These are phyloP conservation scores for Nannizziopsis barbatae DNA, from an alignment of 2,329 filamentous ascomycete species.

Conservation along the genomic window DNA sequence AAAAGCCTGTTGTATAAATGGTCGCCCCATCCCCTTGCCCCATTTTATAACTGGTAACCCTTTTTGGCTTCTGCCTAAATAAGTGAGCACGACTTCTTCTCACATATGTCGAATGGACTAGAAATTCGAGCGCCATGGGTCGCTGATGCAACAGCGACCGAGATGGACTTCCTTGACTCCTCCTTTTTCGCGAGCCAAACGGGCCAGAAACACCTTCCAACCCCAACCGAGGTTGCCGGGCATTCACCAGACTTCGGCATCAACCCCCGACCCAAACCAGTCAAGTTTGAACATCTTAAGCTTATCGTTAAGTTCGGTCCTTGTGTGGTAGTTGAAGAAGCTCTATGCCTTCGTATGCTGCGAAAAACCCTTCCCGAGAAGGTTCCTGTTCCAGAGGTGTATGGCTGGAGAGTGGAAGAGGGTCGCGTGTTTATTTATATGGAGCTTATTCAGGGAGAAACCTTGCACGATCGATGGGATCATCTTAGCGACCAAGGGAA, in stretches of 20 bases:
- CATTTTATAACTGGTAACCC: no score
- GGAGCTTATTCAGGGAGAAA: constrained; percentile 23
- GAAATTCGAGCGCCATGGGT: constrained; percentile 7
- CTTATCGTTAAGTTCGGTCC: constrained; percentile 22
- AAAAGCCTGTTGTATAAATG: no score
- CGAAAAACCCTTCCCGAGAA: constrained; percentile 14
- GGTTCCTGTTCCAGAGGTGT: constrained; percentile 30
- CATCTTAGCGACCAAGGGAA: constrained; percentile 13
- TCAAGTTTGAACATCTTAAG: constrained; percentile 17
- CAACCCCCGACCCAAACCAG: constrained; percentile 9
- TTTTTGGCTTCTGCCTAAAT: no score
- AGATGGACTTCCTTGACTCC: constrained; percentile 21
- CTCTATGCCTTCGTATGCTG: constrained; percentile 20
- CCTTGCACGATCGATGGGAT: constrained; percentile 22
- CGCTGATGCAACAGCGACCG: constrained; percentile 7
- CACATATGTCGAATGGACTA: constrained; percentile 6
- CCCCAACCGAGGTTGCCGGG: constrained; percentile 17
- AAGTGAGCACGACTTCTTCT: no score
- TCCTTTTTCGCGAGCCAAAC: constrained; percentile 20
- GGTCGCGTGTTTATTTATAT: constrained; percentile 25
- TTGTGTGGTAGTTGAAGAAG: constrained; percentile 18
- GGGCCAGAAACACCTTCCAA: constrained; percentile 17
- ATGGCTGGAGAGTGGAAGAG: constrained; percentile 25
- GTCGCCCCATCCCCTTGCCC: no score
- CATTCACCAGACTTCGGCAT: constrained; percentile 14